Conservation (phyloP, 768 basidiomycete species). For the Boletus barrowsii region DNA sequence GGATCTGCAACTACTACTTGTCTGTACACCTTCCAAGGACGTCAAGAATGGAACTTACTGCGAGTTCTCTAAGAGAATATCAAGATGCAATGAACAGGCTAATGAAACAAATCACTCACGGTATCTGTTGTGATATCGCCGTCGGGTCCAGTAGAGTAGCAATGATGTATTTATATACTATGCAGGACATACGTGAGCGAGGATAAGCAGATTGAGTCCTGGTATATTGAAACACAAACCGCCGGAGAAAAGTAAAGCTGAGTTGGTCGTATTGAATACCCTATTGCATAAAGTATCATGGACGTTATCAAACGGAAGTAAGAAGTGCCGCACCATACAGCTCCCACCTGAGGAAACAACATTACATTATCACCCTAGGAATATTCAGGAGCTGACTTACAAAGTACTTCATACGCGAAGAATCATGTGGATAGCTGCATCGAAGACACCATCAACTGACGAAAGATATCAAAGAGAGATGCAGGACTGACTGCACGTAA, state of each 20-base stretch:
- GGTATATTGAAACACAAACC: constrained; percentile 1
- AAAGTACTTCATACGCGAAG: background rate
- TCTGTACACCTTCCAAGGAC: background rate
- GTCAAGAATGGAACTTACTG: constrained; percentile 1
- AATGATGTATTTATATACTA: constrained; percentile 7
- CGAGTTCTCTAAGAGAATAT: constrained; percentile 1
- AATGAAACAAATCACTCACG: background rate
- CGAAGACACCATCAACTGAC: background rate
- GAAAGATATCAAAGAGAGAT: background rate
- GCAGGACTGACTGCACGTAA: background rate
- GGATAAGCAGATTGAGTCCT: no score
- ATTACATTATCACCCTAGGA: background rate
- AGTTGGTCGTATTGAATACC: constrained; percentile 9
- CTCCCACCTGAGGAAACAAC: constrained; percentile 2
- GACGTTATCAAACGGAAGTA: no score
- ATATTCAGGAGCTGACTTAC: background rate
- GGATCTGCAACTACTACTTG: constrained; percentile 1
- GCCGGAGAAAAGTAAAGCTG: constrained; percentile 2
- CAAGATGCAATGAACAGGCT: no score
- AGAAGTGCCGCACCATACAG: background rate
- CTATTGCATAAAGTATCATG: background rate
- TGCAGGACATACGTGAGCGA: background rate
- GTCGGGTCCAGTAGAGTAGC: background rate
- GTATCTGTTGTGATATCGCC: background rate
- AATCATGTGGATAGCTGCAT: background rate